A percentile compares a stretch with the other conserved stretches of the same genome.
These are phyloP conservation scores for Aspergillus fischeri DNA, from an alignment of 2,329 filamentous ascomycete genomes.

Conservation along the genomic window DNA sequence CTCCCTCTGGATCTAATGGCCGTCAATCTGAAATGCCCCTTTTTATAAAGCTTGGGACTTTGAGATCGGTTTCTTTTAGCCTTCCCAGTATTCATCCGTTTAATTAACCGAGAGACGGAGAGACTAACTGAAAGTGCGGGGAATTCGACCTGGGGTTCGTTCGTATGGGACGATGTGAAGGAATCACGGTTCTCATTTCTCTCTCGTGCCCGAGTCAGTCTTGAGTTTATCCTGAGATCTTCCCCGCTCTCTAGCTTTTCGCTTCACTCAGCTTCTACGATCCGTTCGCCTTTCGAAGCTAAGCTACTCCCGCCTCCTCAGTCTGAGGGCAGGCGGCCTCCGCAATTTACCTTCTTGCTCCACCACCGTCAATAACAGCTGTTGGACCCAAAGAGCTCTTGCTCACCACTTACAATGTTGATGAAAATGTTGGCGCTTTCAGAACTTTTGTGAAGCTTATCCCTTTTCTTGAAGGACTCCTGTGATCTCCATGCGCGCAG, in stretches of 20 bases:
- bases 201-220: background rate
- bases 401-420: background rate
- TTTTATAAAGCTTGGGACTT: background rate
- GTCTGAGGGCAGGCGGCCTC: background rate
- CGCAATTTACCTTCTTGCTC: background rate
- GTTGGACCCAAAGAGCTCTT: background rate
- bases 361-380: background rate
- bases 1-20: background rate
- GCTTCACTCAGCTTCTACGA: no score
- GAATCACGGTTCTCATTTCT: background rate
- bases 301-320: background rate
- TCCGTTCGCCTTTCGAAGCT: no score
- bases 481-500: background rate
- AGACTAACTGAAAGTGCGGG: background rate
- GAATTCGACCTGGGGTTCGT: background rate
- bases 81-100: background rate
- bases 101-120: background rate
- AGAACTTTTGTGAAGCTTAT: conserved; percentile 7
- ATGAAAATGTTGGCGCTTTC: conserved; percentile 2
- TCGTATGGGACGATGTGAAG: background rate
- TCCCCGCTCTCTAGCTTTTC: background rate
- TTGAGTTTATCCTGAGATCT: background rate
- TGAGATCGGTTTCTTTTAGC: background rate
- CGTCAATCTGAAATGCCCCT: no score
- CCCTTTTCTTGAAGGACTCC: background rate